Evolutionary conservation across 768 basidiomycete species (phyloP).

Genomic region (Lyophyllum atratum): DNA sequence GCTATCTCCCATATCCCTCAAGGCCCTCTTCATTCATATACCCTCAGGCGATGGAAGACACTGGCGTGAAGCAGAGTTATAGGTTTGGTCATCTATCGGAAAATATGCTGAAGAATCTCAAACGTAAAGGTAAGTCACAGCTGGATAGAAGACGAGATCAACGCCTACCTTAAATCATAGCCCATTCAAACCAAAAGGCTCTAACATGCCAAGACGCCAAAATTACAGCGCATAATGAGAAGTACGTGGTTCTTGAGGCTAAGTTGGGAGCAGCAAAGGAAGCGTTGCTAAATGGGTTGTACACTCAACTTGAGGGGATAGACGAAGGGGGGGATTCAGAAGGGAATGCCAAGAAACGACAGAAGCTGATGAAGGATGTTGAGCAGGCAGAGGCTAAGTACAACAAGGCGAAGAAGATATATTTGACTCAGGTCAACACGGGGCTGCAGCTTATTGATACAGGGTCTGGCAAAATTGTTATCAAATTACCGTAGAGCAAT

Average conservation of each 20-base stretch:
- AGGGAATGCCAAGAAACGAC: neutral
- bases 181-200: neutral
- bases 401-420: neutral
- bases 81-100: slow-evolving; percentile 13
- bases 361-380: neutral
- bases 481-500: neutral
- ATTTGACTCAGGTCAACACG: neutral
- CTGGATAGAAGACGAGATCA: too few relatives aligned
- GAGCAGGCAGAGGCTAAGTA: neutral
- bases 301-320: neutral
- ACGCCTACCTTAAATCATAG: too few relatives aligned
- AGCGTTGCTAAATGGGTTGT: neutral
- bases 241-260: neutral
- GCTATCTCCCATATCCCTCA: neutral
- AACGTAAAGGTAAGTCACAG: slow-evolving; percentile 7
- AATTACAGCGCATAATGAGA: neutral
- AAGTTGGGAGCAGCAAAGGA: neutral
- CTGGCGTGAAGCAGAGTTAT: slow-evolving; percentile 2
- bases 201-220: neutral
- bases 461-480: neutral
- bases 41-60: slow-evolving; percentile 6
- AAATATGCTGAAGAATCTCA: slow-evolving; percentile 14
- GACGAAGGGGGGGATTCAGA: neutral
- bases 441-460: neutral
- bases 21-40: neutral